Conservation (phyloP, 306 rosid species). For the Acacia acuminata region DNA sequence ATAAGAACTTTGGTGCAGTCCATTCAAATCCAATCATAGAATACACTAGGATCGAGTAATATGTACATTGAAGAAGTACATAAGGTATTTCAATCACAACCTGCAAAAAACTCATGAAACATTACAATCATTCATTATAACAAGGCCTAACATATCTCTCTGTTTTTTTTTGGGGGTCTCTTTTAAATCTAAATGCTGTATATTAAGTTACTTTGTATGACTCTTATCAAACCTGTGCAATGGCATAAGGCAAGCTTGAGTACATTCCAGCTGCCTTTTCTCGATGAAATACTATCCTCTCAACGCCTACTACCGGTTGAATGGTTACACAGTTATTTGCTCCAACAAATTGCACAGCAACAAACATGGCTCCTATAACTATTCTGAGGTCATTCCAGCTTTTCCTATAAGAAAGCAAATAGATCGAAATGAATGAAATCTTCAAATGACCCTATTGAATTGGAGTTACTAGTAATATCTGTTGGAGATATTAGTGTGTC, state of each 20-base stretch:
- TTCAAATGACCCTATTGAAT: no score
- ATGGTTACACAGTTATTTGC: conserved; percentile 78
- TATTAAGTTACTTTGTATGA: no score
- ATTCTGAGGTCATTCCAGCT: conserved; percentile 49
- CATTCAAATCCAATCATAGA: conserved; percentile 83
- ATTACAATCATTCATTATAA: background rate
- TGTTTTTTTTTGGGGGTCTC: no score
- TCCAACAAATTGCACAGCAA: conserved; percentile 81
- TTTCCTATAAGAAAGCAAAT: conserved; percentile 36
- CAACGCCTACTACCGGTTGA: conserved; percentile 79
- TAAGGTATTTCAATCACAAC: conserved; percentile 80
- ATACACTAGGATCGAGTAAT: conserved; percentile 67
- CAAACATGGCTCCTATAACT: conserved; percentile 80
- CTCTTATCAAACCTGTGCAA: conserved; percentile 57
- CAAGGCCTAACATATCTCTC: background rate
- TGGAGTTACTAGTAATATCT: no score
- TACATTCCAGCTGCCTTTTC: conserved; percentile 97
- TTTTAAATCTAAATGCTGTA: background rate
- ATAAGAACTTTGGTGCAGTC: conserved; percentile 68
- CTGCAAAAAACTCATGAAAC: conserved; percentile 44
- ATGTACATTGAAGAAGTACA: conserved; percentile 58
- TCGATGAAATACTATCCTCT: conserved; percentile 82
- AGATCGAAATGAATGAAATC: no score
- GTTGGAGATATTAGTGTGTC: background rate
- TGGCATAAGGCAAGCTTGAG: conserved; percentile 86